Conservation (phyloP, 1,139 yeast genomes). For the Pichia kudriavzevii region DNA sequence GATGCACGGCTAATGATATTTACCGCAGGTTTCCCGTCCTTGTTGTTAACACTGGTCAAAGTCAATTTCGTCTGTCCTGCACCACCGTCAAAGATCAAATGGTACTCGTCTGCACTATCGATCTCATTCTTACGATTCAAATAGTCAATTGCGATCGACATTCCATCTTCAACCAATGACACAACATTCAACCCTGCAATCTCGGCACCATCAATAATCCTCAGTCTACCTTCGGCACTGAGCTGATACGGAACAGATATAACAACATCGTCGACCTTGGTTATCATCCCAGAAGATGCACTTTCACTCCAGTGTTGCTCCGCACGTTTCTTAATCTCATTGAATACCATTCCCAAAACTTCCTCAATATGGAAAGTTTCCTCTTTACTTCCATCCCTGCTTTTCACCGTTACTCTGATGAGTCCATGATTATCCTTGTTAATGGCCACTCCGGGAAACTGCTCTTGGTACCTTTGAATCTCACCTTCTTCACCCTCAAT, state of each 20-base stretch:
- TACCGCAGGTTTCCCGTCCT: constrained; percentile 34
- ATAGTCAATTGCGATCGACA: constrained; percentile 82
- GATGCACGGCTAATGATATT: constrained; percentile 69
- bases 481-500: constrained; percentile 42
- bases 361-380: constrained; percentile 52
- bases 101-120: constrained; percentile 58
- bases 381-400: constrained; percentile 14
- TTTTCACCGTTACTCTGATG: constrained; percentile 49
- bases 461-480: constrained; percentile 37
- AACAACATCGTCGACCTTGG: constrained; percentile 54
- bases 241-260: constrained; percentile 74
- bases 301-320: constrained; percentile 38
- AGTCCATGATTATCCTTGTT: no score
- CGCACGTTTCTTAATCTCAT: constrained; percentile 62
- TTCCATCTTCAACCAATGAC: constrained; percentile 78
- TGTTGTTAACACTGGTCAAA: constrained; percentile 49
- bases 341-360: constrained; percentile 72
- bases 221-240: constrained; percentile 55
- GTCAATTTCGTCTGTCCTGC: constrained; percentile 90
- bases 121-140: constrained; percentile 38
- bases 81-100: constrained; percentile 83
- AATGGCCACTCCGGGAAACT: constrained; percentile 62
- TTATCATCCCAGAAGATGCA: constrained; percentile 32
- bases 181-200: constrained; percentile 62
- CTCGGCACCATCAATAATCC: constrained; percentile 65